A percentile compares a stretch with the other conserved stretches of the same genome.
Conservation (phyloP, 345 rosid species). For the Murraya koenigii region DNA sequence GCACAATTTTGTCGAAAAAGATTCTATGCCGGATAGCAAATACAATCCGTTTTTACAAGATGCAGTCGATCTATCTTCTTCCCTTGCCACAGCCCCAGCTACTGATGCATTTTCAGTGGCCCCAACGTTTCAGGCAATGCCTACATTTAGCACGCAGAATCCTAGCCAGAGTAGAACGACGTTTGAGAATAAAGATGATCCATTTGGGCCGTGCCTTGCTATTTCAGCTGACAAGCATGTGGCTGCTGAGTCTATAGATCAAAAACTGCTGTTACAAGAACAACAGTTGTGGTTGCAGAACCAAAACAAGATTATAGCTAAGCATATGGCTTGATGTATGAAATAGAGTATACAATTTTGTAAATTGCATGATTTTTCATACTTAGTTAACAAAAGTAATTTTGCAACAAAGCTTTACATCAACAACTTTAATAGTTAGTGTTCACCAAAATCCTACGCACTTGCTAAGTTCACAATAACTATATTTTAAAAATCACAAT, state of each 20-base stretch:
- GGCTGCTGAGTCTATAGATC: slow-evolving; percentile 21
- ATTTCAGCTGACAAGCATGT: background rate
- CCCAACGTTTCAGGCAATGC: slow-evolving; percentile 56
- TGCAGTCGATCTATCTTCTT: slow-evolving; percentile 4
- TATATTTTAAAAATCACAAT: no score
- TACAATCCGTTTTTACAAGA: slow-evolving; percentile 57
- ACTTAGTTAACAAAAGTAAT: background rate
- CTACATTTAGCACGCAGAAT: slow-evolving; percentile 30
- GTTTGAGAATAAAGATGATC: slow-evolving; percentile 33
- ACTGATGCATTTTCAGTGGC: slow-evolving; percentile 27
- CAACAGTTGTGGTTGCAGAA: slow-evolving; percentile 69
- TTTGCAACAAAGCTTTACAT: background rate
- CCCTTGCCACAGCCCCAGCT: background rate
- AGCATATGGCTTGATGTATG: slow-evolving; percentile 36
- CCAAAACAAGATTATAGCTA: slow-evolving; percentile 72
- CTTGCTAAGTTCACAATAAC: no score
- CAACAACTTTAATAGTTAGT: background rate
- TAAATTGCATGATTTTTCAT: background rate
- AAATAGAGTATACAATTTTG: background rate
- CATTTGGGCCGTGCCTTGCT: slow-evolving; percentile 41
- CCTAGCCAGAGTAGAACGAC: background rate
- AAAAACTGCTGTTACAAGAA: slow-evolving; percentile 44
- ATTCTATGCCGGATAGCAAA: slow-evolving; percentile 11
- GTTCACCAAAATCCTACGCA: no score
- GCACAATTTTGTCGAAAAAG: slow-evolving; percentile 6